phyloP scores from a whole-genome alignment of 1,284 basidiomycete species.

The Fomitopsis betulina region DNA sequence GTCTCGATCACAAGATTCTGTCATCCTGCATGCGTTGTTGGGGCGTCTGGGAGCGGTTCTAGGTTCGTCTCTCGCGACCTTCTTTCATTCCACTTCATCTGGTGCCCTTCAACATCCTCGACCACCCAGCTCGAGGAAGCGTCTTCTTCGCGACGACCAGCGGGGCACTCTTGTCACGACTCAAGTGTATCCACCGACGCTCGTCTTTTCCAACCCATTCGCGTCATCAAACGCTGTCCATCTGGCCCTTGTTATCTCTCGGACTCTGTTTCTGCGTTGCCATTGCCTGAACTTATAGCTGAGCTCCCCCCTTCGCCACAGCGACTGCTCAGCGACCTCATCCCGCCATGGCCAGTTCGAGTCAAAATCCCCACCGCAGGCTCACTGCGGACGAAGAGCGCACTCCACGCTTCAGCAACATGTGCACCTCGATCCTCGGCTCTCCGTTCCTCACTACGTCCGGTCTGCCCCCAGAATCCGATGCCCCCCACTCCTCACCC shows the following conservation, averaged over 20 bases:
- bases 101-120: neutral
- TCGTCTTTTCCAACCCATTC: neutral
- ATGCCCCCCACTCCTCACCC: slow-evolving; percentile 12
- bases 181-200: neutral
- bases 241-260: neutral
- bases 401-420: slow-evolving; percentile 27
- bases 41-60: neutral
- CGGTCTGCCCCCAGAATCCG: slow-evolving; percentile 23
- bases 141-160: neutral
- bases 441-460: slow-evolving; percentile 30
- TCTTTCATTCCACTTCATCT: neutral
- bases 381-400: slow-evolving; percentile 7
- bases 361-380: neutral
- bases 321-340: neutral
- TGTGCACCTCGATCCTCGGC: slow-evolving; percentile 27
- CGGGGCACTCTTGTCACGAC: neutral
- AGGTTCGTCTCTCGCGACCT: neutral
- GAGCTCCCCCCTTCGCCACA: neutral
- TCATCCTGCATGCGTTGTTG: neutral
- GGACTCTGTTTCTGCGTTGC: neutral
- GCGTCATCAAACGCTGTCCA: neutral
- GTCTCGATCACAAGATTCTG: neutral
- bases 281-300: neutral
- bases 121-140: neutral
- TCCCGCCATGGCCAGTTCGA: neutral